phyloP scores from a whole-genome alignment of 1,284 basidiomycete species.

The Pholiota adiposa region DNA sequence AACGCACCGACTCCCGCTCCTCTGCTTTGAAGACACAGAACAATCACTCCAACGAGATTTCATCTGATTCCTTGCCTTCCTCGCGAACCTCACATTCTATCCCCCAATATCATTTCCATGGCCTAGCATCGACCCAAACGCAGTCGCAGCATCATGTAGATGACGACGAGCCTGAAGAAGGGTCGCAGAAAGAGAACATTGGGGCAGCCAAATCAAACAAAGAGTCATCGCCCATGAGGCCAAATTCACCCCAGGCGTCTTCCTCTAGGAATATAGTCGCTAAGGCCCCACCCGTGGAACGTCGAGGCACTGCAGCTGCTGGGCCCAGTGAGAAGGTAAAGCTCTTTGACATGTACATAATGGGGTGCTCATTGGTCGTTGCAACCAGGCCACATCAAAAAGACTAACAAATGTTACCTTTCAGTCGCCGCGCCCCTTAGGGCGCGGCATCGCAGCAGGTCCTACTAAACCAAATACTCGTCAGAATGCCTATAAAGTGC shows the following conservation, averaged over 20 bases:
- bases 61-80: constrained; percentile 37
- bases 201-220: constrained; percentile 24
- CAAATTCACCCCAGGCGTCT: constrained; percentile 29
- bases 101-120: constrained; percentile 58
- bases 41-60: constrained; percentile 30
- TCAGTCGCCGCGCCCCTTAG: constrained; percentile 22
- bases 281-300: constrained; percentile 12
- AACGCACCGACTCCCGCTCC: constrained; percentile 20
- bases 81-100: constrained; percentile 33
- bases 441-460: constrained; percentile 5
- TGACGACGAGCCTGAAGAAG: constrained; percentile 34
- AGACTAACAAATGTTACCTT: constrained; percentile 24
- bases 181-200: constrained; percentile 58
- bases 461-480: constrained; percentile 15
- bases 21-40: constrained; percentile 19
- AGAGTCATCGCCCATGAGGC: constrained; percentile 20
- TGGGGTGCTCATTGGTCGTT: constrained; percentile 2
- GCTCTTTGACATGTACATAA: background rate
- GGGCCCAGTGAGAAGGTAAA: constrained; percentile 14
- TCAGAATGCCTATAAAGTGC: constrained; percentile 22
- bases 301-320: constrained; percentile 1
- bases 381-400: constrained; percentile 21
- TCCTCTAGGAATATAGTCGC: constrained; percentile 23
- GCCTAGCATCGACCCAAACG: constrained; percentile 54
- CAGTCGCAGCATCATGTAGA: constrained; percentile 45